Evolutionary conservation across 192 early-diverging fungal genomes (phyloP).

Genomic region (Podila minutissima): DNA sequence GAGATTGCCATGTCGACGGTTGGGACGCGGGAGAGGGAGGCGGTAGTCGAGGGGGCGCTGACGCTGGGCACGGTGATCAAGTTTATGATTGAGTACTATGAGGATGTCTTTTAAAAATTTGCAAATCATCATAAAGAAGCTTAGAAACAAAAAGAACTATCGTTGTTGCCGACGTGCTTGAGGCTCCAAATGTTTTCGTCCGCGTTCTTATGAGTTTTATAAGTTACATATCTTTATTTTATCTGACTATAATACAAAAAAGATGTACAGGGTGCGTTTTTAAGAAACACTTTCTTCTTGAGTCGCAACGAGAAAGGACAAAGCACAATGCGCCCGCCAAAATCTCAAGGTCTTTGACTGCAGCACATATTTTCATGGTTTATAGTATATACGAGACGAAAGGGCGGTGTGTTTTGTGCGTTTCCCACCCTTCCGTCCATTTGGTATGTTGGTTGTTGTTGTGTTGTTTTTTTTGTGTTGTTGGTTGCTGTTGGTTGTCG

Average conservation of each 20-base stretch:
- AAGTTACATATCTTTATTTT: constrained; percentile 12
- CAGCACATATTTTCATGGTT: constrained; percentile 52
- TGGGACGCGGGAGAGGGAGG: neutral
- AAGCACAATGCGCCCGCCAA: neutral
- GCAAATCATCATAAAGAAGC: neutral
- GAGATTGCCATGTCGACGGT: constrained; percentile 42
- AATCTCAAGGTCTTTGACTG: constrained; percentile 5
- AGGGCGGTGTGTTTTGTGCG: constrained; percentile 52
- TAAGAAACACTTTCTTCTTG: constrained; percentile 45
- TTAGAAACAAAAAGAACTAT: too few relatives aligned
- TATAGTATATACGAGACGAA: constrained; percentile 31
- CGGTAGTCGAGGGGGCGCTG: constrained; percentile 14
- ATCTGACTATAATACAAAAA: constrained; percentile 15
- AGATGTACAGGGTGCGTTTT: constrained; percentile 33
- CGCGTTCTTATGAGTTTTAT: neutral
- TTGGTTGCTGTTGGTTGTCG: neutral
- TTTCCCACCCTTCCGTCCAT: constrained; percentile 41
- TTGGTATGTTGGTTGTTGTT: neutral
- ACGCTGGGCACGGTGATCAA: constrained; percentile 36
- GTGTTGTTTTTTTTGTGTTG: neutral
- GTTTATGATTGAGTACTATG: constrained; percentile 47
- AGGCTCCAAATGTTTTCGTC: too few relatives aligned
- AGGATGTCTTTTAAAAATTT: constrained; percentile 16
- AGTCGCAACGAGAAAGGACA: neutral
- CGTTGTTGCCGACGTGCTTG: too few relatives aligned